phyloP scores from a whole-genome alignment of 805 yeast species.

The Candida ficus region DNA sequence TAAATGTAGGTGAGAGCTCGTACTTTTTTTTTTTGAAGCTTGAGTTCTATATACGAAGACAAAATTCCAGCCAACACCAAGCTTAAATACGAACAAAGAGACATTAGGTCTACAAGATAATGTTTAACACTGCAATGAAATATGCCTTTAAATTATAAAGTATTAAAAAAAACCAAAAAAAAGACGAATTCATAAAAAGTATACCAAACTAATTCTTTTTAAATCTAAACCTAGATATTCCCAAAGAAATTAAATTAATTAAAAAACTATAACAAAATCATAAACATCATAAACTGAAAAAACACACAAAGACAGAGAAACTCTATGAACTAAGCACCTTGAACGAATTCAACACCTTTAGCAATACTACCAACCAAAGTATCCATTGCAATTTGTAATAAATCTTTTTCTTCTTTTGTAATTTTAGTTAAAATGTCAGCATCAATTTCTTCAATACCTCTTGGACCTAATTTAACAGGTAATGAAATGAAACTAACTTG shows the following conservation, averaged over 20 bases:
- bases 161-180: no score
- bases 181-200: no score
- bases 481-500: constrained; percentile 19
- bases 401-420: constrained; percentile 18
- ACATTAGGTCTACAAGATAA: no score
- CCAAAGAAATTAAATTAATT: neutral
- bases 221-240: neutral
- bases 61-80: no score
- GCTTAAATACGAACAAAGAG: no score
- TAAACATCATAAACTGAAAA: constrained; percentile 2
- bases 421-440: constrained; percentile 18
- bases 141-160: no score
- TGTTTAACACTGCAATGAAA: no score
- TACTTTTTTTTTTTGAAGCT: no score
- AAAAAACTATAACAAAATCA: neutral
- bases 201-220: neutral
- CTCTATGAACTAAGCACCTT: constrained; percentile 15
- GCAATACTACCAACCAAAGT: constrained; percentile 20
- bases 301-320: no score
- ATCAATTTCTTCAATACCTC: constrained; percentile 22
- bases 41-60: no score
- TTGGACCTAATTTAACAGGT: constrained; percentile 20
- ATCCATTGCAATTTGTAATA: constrained; percentile 17
- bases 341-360: constrained; percentile 24
- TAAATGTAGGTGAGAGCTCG: no score